Evolutionary conservation across 495 filamentous ascomycete genomes (phyloP), one percentile per base, ranked within the genome.

Genomic region (Baudoinia panamericana): DNA sequence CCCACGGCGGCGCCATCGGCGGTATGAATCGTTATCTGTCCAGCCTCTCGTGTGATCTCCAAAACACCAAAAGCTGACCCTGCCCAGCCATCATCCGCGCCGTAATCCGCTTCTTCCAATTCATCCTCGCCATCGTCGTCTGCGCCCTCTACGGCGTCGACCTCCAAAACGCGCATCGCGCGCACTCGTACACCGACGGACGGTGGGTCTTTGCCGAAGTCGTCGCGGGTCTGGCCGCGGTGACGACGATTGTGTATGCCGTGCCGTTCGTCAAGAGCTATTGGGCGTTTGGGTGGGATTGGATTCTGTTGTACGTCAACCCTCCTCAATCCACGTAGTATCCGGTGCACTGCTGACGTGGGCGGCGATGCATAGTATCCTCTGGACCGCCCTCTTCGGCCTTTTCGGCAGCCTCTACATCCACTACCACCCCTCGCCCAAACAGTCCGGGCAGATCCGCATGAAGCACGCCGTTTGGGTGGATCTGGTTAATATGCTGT

Each of bases 401-500:
- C 25, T 53, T 26, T 92, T 93, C 58, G 86, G 73, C 35, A 73
- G 73, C 57, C 70, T 82, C 67, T 93, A 79, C 65, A 79, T 90
- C 60, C 57, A 76, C 39, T 71, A 72, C 35, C 56, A 82, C 48
- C 53, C 77, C 6, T 64, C 75, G 43, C 72, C 71, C 21, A 65
- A 82, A 56, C 48, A 43, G 12, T 67, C 67, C 16, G 68, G 84
- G 35, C 63, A 66, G 49, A 32, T 28, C 23, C 68, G 81, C 22
- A 90, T 93, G 84, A 80, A 84, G 59, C 75, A 78, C 58, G 83
- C 84, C 20, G 82, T 86, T 21, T 93, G 84, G 83, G 61, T 92
- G 17, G 82, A 87, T 59, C 61, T 92, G 35, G 59, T 72, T 17
- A 80, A 78, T 52, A 69, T 80, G 56, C 43, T 80, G 24, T 61